Evolutionary conservation across 73 alveolate genomes (phyloP).

Genomic region (Stentor coeruleus): DNA sequence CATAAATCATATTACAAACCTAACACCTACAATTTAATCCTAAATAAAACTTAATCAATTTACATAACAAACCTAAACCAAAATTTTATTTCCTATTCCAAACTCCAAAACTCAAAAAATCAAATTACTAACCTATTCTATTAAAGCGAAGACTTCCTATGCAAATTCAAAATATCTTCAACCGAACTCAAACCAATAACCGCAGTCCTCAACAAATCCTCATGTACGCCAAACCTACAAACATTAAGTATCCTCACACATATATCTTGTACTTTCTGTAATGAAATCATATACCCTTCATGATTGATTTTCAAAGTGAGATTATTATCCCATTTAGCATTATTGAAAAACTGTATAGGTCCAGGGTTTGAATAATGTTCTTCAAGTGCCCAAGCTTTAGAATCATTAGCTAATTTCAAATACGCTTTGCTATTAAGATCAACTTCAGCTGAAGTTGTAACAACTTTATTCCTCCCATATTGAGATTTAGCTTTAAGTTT

Average conservation of each 20-base stretch:
- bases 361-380: conserved; percentile 84
- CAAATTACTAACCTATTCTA: too few species aligned
- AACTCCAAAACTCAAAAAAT: too few species aligned
- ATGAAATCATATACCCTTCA: conserved; percentile 25
- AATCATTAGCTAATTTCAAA: conserved; percentile 22
- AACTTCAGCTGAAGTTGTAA: conserved; percentile 65
- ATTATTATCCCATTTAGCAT: conserved; percentile 25
- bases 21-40: too few species aligned
- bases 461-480: conserved; percentile 41
- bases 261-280: conserved; percentile 28
- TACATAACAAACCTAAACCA: too few species aligned
- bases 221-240: conserved; percentile 11
- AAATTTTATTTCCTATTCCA: too few species aligned
- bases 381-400: conserved; percentile 49
- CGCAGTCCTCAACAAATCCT: background rate
- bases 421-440: conserved; percentile 46
- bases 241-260: background rate
- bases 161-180: conserved; percentile 23
- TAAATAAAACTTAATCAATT: too few species aligned
- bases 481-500: conserved; percentile 26
- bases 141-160: too few species aligned
- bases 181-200: background rate
- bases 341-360: conserved; percentile 59
- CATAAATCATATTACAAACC: too few species aligned
- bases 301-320: conserved; percentile 29